Percentiles rank a stretch among this genome's conserved stretches.
phyloP scores from a whole-genome alignment of 495 filamentous ascomycete genomes.

The Penicillium cataractarum region DNA sequence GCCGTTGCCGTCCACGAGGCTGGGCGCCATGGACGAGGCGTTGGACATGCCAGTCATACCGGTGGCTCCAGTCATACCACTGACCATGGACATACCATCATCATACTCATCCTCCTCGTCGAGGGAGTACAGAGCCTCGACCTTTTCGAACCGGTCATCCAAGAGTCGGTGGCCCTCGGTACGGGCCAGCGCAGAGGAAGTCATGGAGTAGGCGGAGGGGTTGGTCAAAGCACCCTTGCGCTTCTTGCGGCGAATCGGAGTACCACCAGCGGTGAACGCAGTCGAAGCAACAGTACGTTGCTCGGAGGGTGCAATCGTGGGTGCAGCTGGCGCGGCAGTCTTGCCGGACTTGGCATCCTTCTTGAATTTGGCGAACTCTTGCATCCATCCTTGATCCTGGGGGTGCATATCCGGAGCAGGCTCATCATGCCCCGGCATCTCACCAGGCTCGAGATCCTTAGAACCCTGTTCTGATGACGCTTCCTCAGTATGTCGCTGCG shows the following conservation, averaged over 20 bases:
- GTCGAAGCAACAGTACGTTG: slow-evolving; percentile 68
- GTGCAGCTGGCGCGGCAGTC: slow-evolving; percentile 41
- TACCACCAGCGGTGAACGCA: slow-evolving; percentile 68
- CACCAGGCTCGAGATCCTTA: slow-evolving; percentile 32
- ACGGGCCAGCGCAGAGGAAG: slow-evolving; percentile 81
- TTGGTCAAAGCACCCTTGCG: slow-evolving; percentile 88
- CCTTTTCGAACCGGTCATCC: slow-evolving; percentile 88
- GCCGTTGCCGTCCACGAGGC: slow-evolving; percentile 43
- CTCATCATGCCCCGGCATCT: slow-evolving; percentile 50
- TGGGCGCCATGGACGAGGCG: slow-evolving; percentile 51
- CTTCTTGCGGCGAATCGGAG: slow-evolving; percentile 81
- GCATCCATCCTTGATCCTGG: slow-evolving; percentile 77
- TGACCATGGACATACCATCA: slow-evolving; percentile 56
- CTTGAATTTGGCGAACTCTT: slow-evolving; percentile 89
- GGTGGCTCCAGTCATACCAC: slow-evolving; percentile 53
- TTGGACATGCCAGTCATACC: slow-evolving; percentile 51
- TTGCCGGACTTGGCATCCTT: slow-evolving; percentile 62
- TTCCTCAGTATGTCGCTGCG: slow-evolving; percentile 9
- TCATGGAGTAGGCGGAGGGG: slow-evolving; percentile 95
- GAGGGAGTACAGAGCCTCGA: slow-evolving; percentile 81
- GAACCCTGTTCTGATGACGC: slow-evolving; percentile 11
- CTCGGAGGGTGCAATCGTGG: slow-evolving; percentile 53
- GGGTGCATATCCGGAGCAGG: slow-evolving; percentile 46
- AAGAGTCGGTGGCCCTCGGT: slow-evolving; percentile 87
- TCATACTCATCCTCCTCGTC: slow-evolving; percentile 69